These are phyloP conservation scores for Fusarium scirpi DNA, from an alignment of 2,329 filamentous ascomycete genomes.

Conservation along the genomic window DNA sequence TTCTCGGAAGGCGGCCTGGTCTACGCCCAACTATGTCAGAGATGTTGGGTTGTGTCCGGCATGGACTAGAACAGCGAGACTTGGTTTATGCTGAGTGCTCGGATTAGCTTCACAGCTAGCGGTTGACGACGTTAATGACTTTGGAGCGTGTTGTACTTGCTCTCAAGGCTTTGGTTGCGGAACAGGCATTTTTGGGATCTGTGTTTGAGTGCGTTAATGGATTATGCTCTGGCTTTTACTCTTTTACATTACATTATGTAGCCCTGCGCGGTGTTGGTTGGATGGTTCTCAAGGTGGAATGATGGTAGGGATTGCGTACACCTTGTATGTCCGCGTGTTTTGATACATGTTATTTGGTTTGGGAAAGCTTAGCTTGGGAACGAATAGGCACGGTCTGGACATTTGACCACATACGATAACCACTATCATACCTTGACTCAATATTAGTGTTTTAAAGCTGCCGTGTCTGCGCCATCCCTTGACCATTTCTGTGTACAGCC, in stretches of 20 bases:
- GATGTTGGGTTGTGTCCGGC: constrained; percentile 29
- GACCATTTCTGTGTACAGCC: neutral
- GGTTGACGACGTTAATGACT: constrained; percentile 50
- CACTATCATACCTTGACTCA: constrained; percentile 29
- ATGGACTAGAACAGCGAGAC: constrained; percentile 46
- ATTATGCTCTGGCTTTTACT: constrained; percentile 18
- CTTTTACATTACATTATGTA: constrained; percentile 40
- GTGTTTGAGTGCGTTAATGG: constrained; percentile 37
- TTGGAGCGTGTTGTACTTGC: constrained; percentile 38
- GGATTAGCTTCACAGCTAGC: constrained; percentile 48
- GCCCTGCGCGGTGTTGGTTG: constrained; percentile 47
- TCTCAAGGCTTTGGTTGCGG: constrained; percentile 42
- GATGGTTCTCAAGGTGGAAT: constrained; percentile 37
- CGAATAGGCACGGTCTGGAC: constrained; percentile 25
- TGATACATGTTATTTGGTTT: constrained; percentile 15
- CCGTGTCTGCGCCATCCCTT: neutral
- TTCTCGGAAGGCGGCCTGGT: constrained; percentile 31
- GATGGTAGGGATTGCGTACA: constrained; percentile 31
- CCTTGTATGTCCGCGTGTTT: constrained; percentile 18
- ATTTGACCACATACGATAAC: constrained; percentile 30
- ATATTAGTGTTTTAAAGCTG: constrained; percentile 20
- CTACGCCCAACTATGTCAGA: constrained; percentile 25
- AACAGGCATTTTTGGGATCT: constrained; percentile 37
- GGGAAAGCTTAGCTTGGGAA: constrained; percentile 8
- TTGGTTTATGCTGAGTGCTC: constrained; percentile 30